Percentiles rank a stretch among this genome's conserved stretches.
Conservation (phyloP, 2,329 filamentous ascomycete genomes). For the Exophiala aquamarina region DNA sequence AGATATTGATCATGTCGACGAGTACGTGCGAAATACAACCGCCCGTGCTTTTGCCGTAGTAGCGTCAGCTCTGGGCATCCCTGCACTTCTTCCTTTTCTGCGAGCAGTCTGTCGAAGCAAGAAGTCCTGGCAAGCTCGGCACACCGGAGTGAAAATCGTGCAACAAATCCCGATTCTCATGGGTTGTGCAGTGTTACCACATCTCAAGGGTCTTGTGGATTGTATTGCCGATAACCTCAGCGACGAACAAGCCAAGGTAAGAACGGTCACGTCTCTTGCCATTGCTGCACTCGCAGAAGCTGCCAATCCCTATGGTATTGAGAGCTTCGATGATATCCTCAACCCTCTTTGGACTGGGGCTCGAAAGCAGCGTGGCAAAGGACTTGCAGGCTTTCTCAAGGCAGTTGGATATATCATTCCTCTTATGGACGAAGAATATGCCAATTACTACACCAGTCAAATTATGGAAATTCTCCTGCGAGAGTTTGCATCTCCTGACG, state of each 20-base stretch:
- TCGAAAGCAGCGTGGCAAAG: slow-evolving; percentile 93
- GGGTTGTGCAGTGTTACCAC: slow-evolving; percentile 93
- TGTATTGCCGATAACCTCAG: slow-evolving; percentile 95
- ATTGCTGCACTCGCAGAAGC: slow-evolving; percentile 95
- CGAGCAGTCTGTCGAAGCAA: slow-evolving; percentile 95
- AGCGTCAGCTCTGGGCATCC: slow-evolving; percentile 92
- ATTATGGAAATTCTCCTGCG: slow-evolving; percentile 98
- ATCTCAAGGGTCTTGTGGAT: slow-evolving; percentile 92
- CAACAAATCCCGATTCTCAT: slow-evolving; percentile 98
- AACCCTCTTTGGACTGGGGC: slow-evolving; percentile 97
- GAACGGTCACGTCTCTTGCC: slow-evolving; percentile 91
- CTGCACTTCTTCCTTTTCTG: slow-evolving; percentile 89
- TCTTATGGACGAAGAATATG: slow-evolving; percentile 98
- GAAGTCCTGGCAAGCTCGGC: slow-evolving; percentile 97
- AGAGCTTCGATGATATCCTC: slow-evolving; percentile 96
- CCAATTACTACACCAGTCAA: slow-evolving; percentile 97
- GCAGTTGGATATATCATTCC: slow-evolving; percentile 98
- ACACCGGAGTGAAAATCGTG: slow-evolving; percentile 98
- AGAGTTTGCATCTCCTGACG: slow-evolving; percentile 94
- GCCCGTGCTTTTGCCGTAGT: slow-evolving; percentile 96
- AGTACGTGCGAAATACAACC: slow-evolving; percentile 97
- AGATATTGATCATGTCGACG: slow-evolving; percentile 96
- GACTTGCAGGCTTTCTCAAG: slow-evolving; percentile 92
- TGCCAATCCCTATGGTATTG: slow-evolving; percentile 96
- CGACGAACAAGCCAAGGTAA: slow-evolving; percentile 96